Base-by-base conservation (phyloP, 2,329 filamentous ascomycete genomes). In the Phialocephala sp. region DNA sequence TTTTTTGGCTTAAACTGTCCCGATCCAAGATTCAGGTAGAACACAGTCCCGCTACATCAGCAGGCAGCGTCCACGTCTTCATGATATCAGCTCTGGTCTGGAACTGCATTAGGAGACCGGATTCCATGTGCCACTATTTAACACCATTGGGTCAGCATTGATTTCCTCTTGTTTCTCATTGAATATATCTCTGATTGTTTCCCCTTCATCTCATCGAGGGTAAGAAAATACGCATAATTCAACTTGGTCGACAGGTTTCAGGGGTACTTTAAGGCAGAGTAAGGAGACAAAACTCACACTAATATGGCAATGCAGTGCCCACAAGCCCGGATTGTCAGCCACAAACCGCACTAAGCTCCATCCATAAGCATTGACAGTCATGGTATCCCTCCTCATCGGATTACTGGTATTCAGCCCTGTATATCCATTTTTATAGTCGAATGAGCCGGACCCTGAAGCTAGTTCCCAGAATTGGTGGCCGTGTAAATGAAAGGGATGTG, bases 61-160 rank as follows among this genome's bases (percentile, higher is more conserved):
- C 8, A 8, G 62, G 62, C n/a, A 64, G 15, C 2, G 35, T 59
- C 62, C 62, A 64, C 4, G 39, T 37, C 9, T 56, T 56, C 20
- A 59, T 56, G 12, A 64, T 52, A 80, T 77, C 9, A 72, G 72
- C 2, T 76, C 76, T 4, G 72, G 80, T 82, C 32, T 84, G 71
- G 59, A 88, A 80, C 73, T 86, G 83, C 85, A 88, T 87, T 47
- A 83, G 62, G 77, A 87, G 80, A 2, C 84, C 84, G 0, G 84
- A 80, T 69, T 84, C 83, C 0, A 80, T 77, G 66, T 87, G 84
- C 84, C 84, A 87, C 0, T 78, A 76, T 43, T 85, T 80, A 68
- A 86, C 84, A 68, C 84, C 37, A 55, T 27, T 50, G 35, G 20
- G n/a, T 36, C 37, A 39, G 35, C n/a, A 57, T 32, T 32, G 27